phyloP scores from a whole-genome alignment of 768 basidiomycete species.

The Leucosporidium yakuticum region DNA sequence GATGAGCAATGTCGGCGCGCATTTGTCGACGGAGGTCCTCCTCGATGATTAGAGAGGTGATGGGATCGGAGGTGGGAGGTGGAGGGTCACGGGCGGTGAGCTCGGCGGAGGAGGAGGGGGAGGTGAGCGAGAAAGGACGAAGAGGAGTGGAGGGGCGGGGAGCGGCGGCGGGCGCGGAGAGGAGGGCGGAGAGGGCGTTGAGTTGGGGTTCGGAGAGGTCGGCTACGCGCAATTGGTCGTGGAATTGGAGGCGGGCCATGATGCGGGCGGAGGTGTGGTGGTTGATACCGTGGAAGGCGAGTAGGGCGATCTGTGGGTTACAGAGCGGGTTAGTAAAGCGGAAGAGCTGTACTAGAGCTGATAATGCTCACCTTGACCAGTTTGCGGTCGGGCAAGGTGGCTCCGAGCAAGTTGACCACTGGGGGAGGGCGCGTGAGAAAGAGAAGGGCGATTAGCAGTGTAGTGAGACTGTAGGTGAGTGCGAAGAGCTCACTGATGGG shows the following conservation, averaged over 20 bases:
- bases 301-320: slow-evolving; percentile 69
- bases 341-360: neutral
- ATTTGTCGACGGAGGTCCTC: slow-evolving; percentile 74
- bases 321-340: neutral
- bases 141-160: slow-evolving; percentile 51
- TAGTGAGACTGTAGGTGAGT: too few relatives aligned
- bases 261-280: slow-evolving; percentile 66
- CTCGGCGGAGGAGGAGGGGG: slow-evolving; percentile 41
- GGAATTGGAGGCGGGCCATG: slow-evolving; percentile 87
- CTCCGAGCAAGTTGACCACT: slow-evolving; percentile 64
- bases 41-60: slow-evolving; percentile 76
- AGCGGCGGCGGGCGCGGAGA: slow-evolving; percentile 79
- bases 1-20: slow-evolving; percentile 85
- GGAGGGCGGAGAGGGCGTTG: slow-evolving; percentile 84
- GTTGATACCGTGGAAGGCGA: slow-evolving; percentile 82
- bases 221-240: slow-evolving; percentile 71
- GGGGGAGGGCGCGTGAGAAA: neutral
- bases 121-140: slow-evolving; percentile 40
- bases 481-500: too few relatives aligned
- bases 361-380: slow-evolving; percentile 60
- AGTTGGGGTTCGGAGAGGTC: slow-evolving; percentile 80
- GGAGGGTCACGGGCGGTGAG: slow-evolving; percentile 32
- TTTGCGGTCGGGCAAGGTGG: slow-evolving; percentile 69
- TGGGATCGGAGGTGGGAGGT: slow-evolving; percentile 49
- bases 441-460: too few relatives aligned